phyloP scores from a whole-genome alignment of 2,329 filamentous ascomycete genomes.

The Fonsecaea pedrosoi region DNA sequence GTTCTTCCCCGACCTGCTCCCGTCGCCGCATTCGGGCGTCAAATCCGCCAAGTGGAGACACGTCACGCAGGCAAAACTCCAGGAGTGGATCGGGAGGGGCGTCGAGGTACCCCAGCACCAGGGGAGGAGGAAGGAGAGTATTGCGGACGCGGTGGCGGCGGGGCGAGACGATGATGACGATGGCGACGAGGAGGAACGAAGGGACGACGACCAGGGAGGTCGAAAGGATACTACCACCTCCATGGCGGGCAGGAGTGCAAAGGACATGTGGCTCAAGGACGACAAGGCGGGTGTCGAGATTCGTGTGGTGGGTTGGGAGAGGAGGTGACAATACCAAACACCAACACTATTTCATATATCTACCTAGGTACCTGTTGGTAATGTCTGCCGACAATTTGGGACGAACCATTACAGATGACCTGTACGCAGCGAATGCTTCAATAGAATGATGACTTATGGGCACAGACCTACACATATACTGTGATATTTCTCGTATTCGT shows the following conservation, averaged over 20 bases:
- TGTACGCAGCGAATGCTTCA: not conserved
- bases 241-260: conserved; percentile 42
- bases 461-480: not conserved
- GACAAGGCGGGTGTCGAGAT: conserved; percentile 58
- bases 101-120: conserved; percentile 24
- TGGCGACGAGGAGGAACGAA: conserved; percentile 41
- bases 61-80: conserved; percentile 9
- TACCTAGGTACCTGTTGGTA: no score
- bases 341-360: no score
- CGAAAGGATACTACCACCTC: no score
- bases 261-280: conserved; percentile 53
- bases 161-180: conserved; percentile 29
- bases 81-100: conserved; percentile 25
- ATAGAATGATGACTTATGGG: not conserved
- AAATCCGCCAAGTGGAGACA: conserved; percentile 28
- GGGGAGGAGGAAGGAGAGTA: conserved; percentile 36
- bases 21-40: conserved; percentile 37
- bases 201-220: not conserved
- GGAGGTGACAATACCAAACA: conserved; percentile 21
- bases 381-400: no score
- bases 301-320: conserved; percentile 56
- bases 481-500: not conserved
- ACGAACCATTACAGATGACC: not conserved
- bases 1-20: conserved; percentile 51
- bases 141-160: not conserved